Conservation (phyloP, 805 yeast genomes). For the Nakazawaea siamensis region DNA sequence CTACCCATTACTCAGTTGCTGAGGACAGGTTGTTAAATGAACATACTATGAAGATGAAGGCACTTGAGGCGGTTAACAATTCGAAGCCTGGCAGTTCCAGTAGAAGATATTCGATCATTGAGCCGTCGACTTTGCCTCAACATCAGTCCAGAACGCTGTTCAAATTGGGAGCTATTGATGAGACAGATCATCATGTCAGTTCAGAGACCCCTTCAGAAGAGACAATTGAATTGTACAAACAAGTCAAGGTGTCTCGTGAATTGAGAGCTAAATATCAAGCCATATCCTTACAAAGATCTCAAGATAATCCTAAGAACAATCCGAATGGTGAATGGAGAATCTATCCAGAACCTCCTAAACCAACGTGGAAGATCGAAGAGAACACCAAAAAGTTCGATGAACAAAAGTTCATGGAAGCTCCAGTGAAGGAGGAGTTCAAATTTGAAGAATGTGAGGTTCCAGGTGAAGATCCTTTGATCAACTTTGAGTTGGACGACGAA, state of each 20-base stretch:
- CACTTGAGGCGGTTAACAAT: conserved; percentile 37
- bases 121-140: conserved; percentile 30
- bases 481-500: conserved; percentile 42
- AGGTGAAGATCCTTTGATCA: conserved; percentile 28
- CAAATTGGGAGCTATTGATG: conserved; percentile 37
- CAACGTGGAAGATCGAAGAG: conserved; percentile 57
- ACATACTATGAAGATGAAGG: conserved; percentile 58
- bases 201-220: conserved; percentile 62
- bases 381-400: conserved; percentile 21
- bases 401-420: conserved; percentile 6
- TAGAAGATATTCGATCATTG: conserved; percentile 27
- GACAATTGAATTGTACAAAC: conserved; percentile 51
- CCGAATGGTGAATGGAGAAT: conserved; percentile 53
- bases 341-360: conserved; percentile 92
- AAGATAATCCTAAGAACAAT: conserved; percentile 78
- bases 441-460: conserved; percentile 52
- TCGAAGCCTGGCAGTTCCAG: background rate
- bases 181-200: conserved; percentile 37
- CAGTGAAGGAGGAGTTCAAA: conserved; percentile 38
- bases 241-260: conserved; percentile 59
- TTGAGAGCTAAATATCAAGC: conserved; percentile 70
- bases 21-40: conserved; percentile 60
- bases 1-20: conserved; percentile 54
- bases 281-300: conserved; percentile 62
- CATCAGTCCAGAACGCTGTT: conserved; percentile 16